Conservation (phyloP, 805 yeast species). For the Alloascoidea hylecoeti region DNA sequence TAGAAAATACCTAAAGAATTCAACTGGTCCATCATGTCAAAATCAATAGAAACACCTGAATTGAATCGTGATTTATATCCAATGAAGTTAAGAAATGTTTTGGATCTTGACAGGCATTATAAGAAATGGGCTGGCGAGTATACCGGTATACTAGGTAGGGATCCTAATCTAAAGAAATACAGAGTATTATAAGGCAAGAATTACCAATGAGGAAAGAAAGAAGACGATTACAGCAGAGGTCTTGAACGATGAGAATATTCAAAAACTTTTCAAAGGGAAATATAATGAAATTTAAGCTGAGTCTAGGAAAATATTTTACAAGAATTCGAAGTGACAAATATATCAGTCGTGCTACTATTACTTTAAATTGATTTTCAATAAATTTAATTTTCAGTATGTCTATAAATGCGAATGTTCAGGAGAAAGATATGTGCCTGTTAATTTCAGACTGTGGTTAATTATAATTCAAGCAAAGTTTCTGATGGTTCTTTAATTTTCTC, state of each 20-base stretch:
- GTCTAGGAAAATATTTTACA: conserved; percentile 46
- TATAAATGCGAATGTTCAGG: too few relatives aligned
- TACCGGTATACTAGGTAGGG: conserved; percentile 79
- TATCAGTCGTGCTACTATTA: too few relatives aligned
- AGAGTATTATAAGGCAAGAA: conserved; percentile 57
- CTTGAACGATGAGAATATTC: conserved; percentile 54
- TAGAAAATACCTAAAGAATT: too few relatives aligned
- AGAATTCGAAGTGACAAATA: conserved; percentile 42
- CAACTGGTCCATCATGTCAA: conserved; percentile 74
- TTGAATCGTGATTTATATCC: conserved; percentile 66
- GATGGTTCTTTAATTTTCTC: too few relatives aligned
- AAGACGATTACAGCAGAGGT: conserved; percentile 72
- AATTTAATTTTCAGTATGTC: too few relatives aligned
- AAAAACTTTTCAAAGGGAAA: conserved; percentile 72
- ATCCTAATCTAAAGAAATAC: conserved; percentile 73
- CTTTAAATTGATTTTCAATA: too few relatives aligned
- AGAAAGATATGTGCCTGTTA: too few relatives aligned
- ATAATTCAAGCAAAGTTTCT: too few relatives aligned
- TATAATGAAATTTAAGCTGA: conserved; percentile 64
- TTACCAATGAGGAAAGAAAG: conserved; percentile 62
- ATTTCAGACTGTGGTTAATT: too few relatives aligned
- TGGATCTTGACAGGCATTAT: conserved; percentile 93
- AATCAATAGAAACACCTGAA: conserved; percentile 56
- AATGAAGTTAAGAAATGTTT: conserved; percentile 74
- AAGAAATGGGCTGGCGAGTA: conserved; percentile 59